A percentile compares a stretch with the other conserved stretches of the same genome.
phyloP scores from a whole-genome alignment of 257 asterid genomes.

The Coffea canephora region DNA sequence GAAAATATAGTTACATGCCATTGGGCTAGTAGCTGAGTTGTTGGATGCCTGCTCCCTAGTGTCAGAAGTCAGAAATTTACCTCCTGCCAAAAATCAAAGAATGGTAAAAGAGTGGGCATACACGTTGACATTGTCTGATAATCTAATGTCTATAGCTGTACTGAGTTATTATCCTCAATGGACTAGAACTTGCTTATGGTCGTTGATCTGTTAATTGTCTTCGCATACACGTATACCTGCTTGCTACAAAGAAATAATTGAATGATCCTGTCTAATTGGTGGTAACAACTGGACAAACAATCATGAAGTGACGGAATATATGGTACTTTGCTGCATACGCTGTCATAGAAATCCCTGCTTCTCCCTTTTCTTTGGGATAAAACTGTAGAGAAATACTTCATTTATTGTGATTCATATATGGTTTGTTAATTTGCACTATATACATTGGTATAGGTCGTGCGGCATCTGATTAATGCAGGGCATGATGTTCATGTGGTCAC shows the following conservation, averaged over 20 bases:
- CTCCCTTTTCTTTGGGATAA: neutral
- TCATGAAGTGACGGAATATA: neutral
- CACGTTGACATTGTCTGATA: no score
- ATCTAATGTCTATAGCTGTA: no score
- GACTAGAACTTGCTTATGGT: neutral
- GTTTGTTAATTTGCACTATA: conserved; percentile 2
- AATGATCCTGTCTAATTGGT: neutral
- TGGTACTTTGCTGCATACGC: neutral
- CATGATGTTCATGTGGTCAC: conserved; percentile 95
- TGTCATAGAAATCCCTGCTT: neutral
- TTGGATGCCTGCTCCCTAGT: no score
- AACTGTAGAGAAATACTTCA: neutral
- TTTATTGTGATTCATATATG: neutral
- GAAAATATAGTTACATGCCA: no score
- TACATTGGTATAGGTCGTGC: conserved; percentile 61
- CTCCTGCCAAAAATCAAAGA: no score
- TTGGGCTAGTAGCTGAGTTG: no score
- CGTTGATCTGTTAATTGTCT: neutral
- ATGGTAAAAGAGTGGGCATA: no score
- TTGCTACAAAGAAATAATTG: neutral
- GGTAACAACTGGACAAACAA: neutral
- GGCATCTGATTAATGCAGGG: conserved; percentile 88
- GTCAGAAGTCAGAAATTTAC: no score
- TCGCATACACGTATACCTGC: no score
- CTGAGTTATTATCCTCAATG: neutral